phyloP scores from a whole-genome alignment of 2,329 filamentous ascomycete genomes.

The Diaporthe citrichinensis region DNA sequence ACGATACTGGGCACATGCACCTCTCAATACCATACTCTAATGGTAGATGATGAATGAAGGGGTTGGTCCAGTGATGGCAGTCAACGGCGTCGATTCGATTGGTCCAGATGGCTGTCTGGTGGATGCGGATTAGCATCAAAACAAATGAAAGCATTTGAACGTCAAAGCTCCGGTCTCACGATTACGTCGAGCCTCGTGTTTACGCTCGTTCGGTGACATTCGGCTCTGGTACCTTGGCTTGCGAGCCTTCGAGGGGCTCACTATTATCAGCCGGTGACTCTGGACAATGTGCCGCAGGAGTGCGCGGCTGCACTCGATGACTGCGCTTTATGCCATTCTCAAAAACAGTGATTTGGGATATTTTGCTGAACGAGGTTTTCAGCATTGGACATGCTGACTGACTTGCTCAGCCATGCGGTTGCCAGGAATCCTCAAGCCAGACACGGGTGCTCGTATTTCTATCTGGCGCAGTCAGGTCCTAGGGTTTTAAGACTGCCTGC shows the following conservation, averaged over 20 bases:
- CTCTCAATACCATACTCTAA: slow-evolving; percentile 38
- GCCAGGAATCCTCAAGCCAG: background rate
- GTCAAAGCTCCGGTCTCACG: slow-evolving; percentile 2
- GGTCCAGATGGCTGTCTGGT: slow-evolving; percentile 42
- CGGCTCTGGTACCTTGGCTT: background rate
- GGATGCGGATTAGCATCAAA: slow-evolving; percentile 43
- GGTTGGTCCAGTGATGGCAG: slow-evolving; percentile 37
- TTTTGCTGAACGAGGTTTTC: background rate
- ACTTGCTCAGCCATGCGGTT: background rate
- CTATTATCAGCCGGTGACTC: background rate
- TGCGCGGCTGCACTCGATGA: background rate
- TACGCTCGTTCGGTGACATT: background rate
- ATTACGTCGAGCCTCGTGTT: background rate
- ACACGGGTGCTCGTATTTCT: background rate
- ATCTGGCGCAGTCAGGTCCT: background rate
- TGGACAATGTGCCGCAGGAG: too few species aligned
- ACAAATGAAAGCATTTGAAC: slow-evolving; percentile 42
- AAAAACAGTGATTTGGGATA: background rate
- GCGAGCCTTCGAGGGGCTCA: background rate
- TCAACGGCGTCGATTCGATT: slow-evolving; percentile 41
- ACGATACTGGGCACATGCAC: slow-evolving; percentile 41
- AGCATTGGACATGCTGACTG: background rate
- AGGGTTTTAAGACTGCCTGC: too few species aligned
- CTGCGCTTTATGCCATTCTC: background rate
- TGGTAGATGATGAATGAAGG: slow-evolving; percentile 41